A percentile compares a stretch with the other conserved stretches of the same genome.
phyloP scores from a whole-genome alignment of 257 asterid species.

The Phtheirospermum japonicum region DNA sequence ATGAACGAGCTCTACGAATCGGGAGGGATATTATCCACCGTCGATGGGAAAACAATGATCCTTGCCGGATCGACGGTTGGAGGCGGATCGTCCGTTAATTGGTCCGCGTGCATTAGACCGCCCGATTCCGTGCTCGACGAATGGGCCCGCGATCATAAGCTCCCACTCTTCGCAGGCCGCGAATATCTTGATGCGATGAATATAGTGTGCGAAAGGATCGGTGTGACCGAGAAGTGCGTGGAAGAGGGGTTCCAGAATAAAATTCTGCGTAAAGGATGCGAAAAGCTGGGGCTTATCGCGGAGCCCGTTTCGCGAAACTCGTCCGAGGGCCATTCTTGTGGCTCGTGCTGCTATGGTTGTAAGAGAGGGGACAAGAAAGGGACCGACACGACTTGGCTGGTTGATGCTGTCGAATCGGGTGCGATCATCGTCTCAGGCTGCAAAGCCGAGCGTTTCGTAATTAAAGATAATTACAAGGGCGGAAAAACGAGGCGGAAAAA shows the following conservation, averaged over 20 bases:
- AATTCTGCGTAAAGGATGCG: conserved; percentile 67
- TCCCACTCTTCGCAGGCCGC: conserved; percentile 40
- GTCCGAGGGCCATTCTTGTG: conserved; percentile 63
- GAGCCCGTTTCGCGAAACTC: conserved; percentile 65
- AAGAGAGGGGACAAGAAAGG: conserved; percentile 78
- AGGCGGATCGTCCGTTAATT: conserved; percentile 89
- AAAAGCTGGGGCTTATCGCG: conserved; percentile 53
- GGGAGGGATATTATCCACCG: conserved; percentile 63
- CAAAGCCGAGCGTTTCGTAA: conserved; percentile 54
- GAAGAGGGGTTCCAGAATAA: conserved; percentile 76
- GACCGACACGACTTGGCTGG: conserved; percentile 82
- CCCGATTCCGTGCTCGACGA: conserved; percentile 54
- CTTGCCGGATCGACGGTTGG: conserved; percentile 90
- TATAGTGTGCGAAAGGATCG: conserved; percentile 60
- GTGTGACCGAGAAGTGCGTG: conserved; percentile 54
- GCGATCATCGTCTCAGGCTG: conserved; percentile 73
- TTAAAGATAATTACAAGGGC: conserved; percentile 22
- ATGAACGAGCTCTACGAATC: conserved; percentile 56
- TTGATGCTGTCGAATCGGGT: conserved; percentile 70
- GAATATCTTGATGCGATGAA: conserved; percentile 61
- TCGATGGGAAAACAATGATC: conserved; percentile 62
- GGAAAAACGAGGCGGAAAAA: conserved; percentile 31
- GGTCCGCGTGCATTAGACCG: conserved; percentile 77
- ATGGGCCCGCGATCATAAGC: conserved; percentile 47
- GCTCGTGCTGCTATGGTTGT: conserved; percentile 81